These are phyloP conservation scores for Orbilia quercus DNA, from an alignment of 2,329 filamentous ascomycete genomes.

Conservation along the genomic window DNA sequence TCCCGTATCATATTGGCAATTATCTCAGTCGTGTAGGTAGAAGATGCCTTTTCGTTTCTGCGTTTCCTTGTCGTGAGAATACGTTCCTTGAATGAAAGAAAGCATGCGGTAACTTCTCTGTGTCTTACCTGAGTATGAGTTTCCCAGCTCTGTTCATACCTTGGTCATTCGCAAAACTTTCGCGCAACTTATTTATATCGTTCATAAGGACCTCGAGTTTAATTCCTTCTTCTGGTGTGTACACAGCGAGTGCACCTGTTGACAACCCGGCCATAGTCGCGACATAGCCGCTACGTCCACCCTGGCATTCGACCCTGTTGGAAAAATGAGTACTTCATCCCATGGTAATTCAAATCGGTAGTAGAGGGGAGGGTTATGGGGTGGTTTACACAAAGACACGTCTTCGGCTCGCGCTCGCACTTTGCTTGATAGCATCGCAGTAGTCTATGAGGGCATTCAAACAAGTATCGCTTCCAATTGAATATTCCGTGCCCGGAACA, in stretches of 20 bases:
- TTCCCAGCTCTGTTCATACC: constrained; percentile 91
- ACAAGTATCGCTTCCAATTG: constrained; percentile 94
- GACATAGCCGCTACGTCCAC: constrained; percentile 91
- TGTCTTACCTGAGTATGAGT: constrained; percentile 75
- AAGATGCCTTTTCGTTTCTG: constrained; percentile 86
- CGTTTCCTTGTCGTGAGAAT: constrained; percentile 29
- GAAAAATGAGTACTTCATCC: constrained; percentile 9
- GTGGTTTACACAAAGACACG: constrained; percentile 80
- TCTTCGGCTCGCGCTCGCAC: constrained; percentile 89
- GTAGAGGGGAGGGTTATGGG: neutral
- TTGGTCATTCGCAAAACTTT: constrained; percentile 84
- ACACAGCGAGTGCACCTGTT: constrained; percentile 92
- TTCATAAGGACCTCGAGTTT: constrained; percentile 89
- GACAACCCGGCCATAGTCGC: constrained; percentile 88
- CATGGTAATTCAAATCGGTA: neutral
- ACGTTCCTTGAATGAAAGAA: neutral
- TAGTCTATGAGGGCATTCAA: constrained; percentile 94
- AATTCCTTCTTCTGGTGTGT: constrained; percentile 96
- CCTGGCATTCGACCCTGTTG: constrained; percentile 86
- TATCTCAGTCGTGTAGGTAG: constrained; percentile 89
- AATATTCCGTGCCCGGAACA: constrained; percentile 97
- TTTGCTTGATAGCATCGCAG: constrained; percentile 97
- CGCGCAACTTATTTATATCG: constrained; percentile 88
- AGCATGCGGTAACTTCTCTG: neutral
- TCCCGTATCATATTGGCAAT: constrained; percentile 96